Percentiles rank a stretch among this genome's conserved stretches.
Evolutionary conservation across 768 basidiomycete genomes (phyloP).

Genomic region (Multifurca ochricompacta): DNA sequence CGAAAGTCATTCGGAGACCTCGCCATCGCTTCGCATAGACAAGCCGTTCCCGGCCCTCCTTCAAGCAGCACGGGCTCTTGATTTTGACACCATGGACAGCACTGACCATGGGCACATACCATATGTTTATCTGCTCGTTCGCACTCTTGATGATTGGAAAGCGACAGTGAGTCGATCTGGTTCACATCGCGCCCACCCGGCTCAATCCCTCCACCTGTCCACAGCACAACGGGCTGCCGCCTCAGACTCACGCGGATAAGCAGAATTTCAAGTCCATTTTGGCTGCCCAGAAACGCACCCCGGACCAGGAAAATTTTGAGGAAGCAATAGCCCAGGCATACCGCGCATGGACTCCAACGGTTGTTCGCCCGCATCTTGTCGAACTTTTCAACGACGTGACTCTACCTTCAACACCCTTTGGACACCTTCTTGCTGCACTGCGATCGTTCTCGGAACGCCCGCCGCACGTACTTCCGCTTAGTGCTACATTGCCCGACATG

Average conservation of each 20-base stretch:
- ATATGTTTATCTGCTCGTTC: conserved; percentile 82
- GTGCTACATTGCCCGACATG: conserved; percentile 90
- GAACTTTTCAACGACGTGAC: conserved; percentile 6
- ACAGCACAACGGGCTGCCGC: conserved; percentile 62
- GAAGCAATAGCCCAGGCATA: conserved; percentile 88
- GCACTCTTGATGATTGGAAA: conserved; percentile 79
- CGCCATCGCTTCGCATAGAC: conserved; percentile 76
- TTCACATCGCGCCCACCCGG: not conserved
- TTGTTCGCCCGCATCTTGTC: conserved; percentile 27
- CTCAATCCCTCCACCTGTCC: not conserved
- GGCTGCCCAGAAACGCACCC: conserved; percentile 55
- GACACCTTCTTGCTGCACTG: conserved; percentile 54
- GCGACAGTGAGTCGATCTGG: conserved; percentile 41
- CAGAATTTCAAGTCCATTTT: conserved; percentile 69
- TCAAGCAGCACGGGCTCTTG: conserved; percentile 60
- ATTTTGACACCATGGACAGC: conserved; percentile 74
- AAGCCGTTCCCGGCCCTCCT: conserved; percentile 79
- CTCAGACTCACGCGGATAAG: conserved; percentile 51
- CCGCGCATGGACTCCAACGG: conserved; percentile 60
- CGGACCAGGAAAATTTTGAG: conserved; percentile 96
- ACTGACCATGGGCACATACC: conserved; percentile 89
- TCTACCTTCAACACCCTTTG: conserved; percentile 18
- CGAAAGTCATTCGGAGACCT: conserved; percentile 75
- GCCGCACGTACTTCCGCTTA: conserved; percentile 67
- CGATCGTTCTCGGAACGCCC: conserved; percentile 50